Evolutionary conservation across 495 filamentous ascomycete species (phyloP).

Genomic region (Trichoderma gamsii): DNA sequence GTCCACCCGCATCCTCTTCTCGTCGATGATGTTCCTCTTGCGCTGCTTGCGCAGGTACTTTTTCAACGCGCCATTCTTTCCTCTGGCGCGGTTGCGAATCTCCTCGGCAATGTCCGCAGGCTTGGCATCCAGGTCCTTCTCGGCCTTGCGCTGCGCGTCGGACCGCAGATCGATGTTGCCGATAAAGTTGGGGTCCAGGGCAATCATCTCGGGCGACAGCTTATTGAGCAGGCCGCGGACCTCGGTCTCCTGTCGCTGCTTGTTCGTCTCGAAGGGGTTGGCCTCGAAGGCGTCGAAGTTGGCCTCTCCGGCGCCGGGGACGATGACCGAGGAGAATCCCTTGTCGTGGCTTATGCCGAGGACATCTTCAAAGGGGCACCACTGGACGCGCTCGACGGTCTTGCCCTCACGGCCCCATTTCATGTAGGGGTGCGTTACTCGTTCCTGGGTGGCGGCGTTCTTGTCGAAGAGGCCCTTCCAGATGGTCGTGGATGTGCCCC

Average conservation of each 20-base stretch:
- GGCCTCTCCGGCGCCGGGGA: conserved; percentile 90
- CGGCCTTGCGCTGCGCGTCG: conserved; percentile 62
- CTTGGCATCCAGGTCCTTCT: conserved; percentile 68
- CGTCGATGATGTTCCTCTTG: conserved; percentile 85
- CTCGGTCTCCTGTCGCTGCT: conserved; percentile 90
- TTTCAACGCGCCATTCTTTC: conserved; percentile 85
- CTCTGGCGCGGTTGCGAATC: conserved; percentile 64
- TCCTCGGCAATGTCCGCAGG: conserved; percentile 67
- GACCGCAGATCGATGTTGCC: conserved; percentile 76
- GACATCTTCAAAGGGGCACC: conserved; percentile 94
- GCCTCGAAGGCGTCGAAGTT: conserved; percentile 92
- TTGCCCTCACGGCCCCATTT: conserved; percentile 84
- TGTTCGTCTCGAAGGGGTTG: conserved; percentile 94
- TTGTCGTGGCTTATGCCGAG: conserved; percentile 77
- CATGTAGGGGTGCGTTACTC: conserved; percentile 87
- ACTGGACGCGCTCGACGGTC: conserved; percentile 70
- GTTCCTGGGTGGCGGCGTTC: conserved; percentile 56
- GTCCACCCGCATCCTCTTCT: conserved; percentile 59
- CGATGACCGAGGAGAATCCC: conserved; percentile 82
- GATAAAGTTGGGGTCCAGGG: conserved; percentile 81
- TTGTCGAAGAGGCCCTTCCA: conserved; percentile 86
- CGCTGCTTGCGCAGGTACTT: conserved; percentile 87
- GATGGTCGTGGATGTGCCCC: conserved; percentile 81
- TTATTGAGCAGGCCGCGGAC: conserved; percentile 86
- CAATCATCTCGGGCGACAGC: conserved; percentile 94